Percentiles rank a stretch among this genome's conserved stretches.
phyloP scores from a whole-genome alignment of 345 rosid genomes.

The Citrus maxima region DNA sequence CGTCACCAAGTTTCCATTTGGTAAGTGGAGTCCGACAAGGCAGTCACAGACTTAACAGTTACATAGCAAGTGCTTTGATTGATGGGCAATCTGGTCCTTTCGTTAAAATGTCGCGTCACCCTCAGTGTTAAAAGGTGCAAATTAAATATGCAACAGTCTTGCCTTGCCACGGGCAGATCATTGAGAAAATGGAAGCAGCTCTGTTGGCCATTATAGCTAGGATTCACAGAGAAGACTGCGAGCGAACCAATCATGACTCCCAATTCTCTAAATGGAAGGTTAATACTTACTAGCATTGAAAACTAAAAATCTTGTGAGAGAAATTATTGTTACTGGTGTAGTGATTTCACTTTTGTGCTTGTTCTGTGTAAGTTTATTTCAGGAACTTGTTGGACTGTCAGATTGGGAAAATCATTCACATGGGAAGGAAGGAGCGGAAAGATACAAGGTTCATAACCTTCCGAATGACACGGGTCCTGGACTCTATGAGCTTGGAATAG shows the following conservation, averaged over 20 bases:
- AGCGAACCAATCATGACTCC: slow-evolving; percentile 66
- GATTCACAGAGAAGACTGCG: slow-evolving; percentile 61
- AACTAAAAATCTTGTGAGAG: background rate
- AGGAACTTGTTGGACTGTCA: slow-evolving; percentile 69
- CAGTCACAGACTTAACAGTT: background rate
- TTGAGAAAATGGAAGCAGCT: slow-evolving; percentile 3
- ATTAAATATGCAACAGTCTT: background rate
- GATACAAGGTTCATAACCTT: slow-evolving; percentile 77
- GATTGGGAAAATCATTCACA: slow-evolving; percentile 69
- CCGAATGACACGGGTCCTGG: slow-evolving; percentile 55
- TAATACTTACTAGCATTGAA: background rate
- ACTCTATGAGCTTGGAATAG: slow-evolving; percentile 72
- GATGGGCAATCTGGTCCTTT: background rate
- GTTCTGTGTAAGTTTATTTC: background rate
- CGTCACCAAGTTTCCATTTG: background rate
- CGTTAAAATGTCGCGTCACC: background rate
- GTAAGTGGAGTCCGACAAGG: background rate
- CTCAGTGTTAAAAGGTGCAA: background rate
- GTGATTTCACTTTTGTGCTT: background rate
- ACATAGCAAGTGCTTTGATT: background rate
- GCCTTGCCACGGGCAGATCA: background rate
- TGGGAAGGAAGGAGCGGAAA: slow-evolving; percentile 65
- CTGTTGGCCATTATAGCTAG: slow-evolving; percentile 5
- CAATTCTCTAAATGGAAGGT: slow-evolving; percentile 84
- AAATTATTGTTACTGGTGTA: background rate